Evolutionary conservation across 2,329 filamentous ascomycete genomes (phyloP).

Genomic region (Penicillium sp.): DNA sequence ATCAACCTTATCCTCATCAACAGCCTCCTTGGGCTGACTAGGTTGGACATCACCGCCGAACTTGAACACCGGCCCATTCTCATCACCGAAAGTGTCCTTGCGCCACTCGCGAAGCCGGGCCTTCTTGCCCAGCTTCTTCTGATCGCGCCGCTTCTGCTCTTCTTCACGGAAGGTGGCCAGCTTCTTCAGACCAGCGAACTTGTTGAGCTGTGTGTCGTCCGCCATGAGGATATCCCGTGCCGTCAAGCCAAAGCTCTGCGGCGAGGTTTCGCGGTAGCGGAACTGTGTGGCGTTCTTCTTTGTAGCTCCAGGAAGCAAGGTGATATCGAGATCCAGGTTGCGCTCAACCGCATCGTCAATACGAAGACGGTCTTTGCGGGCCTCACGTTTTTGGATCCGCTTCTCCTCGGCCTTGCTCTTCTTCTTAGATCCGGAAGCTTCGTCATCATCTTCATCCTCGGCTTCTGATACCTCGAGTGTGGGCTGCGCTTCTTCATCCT

Average conservation of each 20-base stretch:
- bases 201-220: conserved; percentile 79
- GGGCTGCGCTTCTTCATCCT: conserved; percentile 66
- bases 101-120: conserved; percentile 85
- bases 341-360: conserved; percentile 85
- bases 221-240: conserved; percentile 88
- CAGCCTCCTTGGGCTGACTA: conserved; percentile 17
- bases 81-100: conserved; percentile 64
- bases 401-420: conserved; percentile 52
- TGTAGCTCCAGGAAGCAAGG: conserved; percentile 56
- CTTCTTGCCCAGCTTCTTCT: conserved; percentile 90
- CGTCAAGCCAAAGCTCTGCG: conserved; percentile 84
- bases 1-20: conserved; percentile 38
- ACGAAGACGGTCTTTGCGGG: conserved; percentile 76
- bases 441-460: conserved; percentile 43
- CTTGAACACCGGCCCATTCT: conserved; percentile 50
- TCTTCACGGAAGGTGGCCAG: conserved; percentile 83
- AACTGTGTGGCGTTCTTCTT: conserved; percentile 61
- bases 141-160: conserved; percentile 85
- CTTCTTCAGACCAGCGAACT: conserved; percentile 93
- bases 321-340: conserved; percentile 71
- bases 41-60: conserved; percentile 28
- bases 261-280: conserved; percentile 92
- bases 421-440: conserved; percentile 49
- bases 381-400: conserved; percentile 64
- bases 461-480: conserved; percentile 59